Percentiles rank a stretch among this genome's conserved stretches.
Conservation (phyloP, 768 basidiomycete species). For the Panaeolus papilionaceus region DNA sequence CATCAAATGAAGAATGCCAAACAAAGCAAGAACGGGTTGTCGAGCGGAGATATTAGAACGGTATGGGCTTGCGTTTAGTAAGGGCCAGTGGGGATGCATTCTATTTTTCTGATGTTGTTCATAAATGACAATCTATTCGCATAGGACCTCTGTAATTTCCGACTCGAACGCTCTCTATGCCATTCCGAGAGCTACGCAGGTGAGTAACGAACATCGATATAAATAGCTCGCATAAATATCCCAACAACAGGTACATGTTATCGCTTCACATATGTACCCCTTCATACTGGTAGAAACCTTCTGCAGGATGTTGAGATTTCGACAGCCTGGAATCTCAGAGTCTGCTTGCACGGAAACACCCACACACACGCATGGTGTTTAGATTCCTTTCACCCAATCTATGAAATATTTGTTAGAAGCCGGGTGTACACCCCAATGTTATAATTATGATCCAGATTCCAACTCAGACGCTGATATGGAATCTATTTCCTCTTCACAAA, state of each 20-base stretch:
- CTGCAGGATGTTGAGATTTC: background rate
- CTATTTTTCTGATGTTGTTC: background rate
- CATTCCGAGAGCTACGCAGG: background rate
- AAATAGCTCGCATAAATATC: background rate
- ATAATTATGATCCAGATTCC: too few species aligned
- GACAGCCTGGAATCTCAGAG: background rate
- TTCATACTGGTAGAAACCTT: background rate
- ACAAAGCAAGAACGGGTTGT: background rate
- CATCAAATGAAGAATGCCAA: too few species aligned
- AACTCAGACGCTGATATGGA: too few species aligned
- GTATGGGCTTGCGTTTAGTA: background rate
- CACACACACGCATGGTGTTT: background rate
- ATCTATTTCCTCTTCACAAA: too few species aligned
- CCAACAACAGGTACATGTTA: background rate
- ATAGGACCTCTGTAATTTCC: background rate
- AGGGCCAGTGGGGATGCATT: background rate
- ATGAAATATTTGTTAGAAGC: too few species aligned
- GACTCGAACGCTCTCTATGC: background rate
- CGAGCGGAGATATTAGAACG: background rate
- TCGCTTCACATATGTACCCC: background rate
- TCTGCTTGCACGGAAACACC: background rate
- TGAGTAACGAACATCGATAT: background rate
- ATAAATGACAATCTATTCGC: conserved; percentile 4
- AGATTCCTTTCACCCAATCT: too few species aligned
- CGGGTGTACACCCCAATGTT: too few species aligned